These are phyloP conservation scores for Aspergillus pseudoviridinutans DNA, from an alignment of 2,329 filamentous ascomycete species.

Conservation along the genomic window DNA sequence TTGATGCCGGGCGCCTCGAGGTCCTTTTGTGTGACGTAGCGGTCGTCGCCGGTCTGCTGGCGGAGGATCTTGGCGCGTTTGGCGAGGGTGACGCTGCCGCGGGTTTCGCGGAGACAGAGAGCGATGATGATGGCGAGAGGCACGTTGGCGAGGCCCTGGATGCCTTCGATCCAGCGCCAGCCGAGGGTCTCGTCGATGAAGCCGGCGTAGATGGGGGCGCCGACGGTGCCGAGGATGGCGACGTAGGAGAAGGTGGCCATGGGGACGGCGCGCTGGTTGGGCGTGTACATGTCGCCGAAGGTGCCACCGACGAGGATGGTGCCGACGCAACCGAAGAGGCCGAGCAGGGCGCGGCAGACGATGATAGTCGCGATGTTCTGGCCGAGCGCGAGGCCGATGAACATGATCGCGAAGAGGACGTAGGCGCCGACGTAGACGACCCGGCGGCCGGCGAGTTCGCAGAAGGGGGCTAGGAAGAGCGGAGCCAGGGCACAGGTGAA, in stretches of 20 bases:
- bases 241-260: slow-evolving; percentile 50
- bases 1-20: slow-evolving; percentile 49
- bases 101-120: slow-evolving; percentile 45
- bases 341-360: slow-evolving; percentile 45
- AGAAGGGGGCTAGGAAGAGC: slow-evolving; percentile 48
- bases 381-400: slow-evolving; percentile 47
- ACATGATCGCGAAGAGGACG: slow-evolving; percentile 45
- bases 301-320: slow-evolving; percentile 50
- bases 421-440: slow-evolving; percentile 47
- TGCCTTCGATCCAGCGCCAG: slow-evolving; percentile 53
- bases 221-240: slow-evolving; percentile 51
- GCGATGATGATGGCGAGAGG: slow-evolving; percentile 45
- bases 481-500: slow-evolving; percentile 47
- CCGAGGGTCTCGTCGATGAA: slow-evolving; percentile 52
- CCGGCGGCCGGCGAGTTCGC: slow-evolving; percentile 47
- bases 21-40: slow-evolving; percentile 50
- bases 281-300: slow-evolving; percentile 49
- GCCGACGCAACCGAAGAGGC: slow-evolving; percentile 49
- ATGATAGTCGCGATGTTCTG: slow-evolving; percentile 49
- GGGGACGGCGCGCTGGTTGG: slow-evolving; percentile 43
- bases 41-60: slow-evolving; percentile 46
- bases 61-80: slow-evolving; percentile 49
- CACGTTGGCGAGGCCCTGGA: slow-evolving; percentile 51
- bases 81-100: slow-evolving; percentile 46
- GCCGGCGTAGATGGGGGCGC: slow-evolving; percentile 51